Percentiles rank a stretch among this genome's conserved stretches.
Conservation (phyloP, 345 rosid species). For the Gossypium thurberi region DNA sequence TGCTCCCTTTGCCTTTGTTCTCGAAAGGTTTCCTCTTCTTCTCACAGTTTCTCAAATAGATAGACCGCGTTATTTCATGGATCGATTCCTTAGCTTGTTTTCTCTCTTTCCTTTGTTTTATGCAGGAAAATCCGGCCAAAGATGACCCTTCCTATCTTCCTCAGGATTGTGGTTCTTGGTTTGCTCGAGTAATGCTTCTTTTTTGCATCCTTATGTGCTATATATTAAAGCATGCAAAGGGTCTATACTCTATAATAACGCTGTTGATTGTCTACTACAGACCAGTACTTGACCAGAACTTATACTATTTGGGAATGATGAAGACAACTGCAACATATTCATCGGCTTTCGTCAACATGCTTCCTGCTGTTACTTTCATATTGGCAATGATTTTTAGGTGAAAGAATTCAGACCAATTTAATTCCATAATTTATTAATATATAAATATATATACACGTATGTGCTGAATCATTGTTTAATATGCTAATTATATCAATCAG, state of each 20-base stretch:
- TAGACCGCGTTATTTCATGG: neutral
- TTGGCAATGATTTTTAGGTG: conserved; percentile 85
- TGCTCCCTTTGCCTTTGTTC: conserved; percentile 78
- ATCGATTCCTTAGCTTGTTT: too few relatives aligned
- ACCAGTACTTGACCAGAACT: conserved; percentile 86
- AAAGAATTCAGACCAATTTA: neutral
- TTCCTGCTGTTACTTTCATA: conserved; percentile 81
- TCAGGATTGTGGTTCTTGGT: conserved; percentile 68
- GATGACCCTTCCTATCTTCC: conserved; percentile 68
- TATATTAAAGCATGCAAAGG: neutral
- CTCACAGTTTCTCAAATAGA: neutral
- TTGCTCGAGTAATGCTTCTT: conserved; percentile 60
- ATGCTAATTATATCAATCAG: conserved; percentile 25
- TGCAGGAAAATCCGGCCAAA: conserved; percentile 86
- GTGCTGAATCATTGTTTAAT: neutral
- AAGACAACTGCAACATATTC: conserved; percentile 79
- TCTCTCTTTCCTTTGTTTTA: neutral
- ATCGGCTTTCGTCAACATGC: conserved; percentile 59
- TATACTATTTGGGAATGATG: conserved; percentile 77
- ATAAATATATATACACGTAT: too few relatives aligned
- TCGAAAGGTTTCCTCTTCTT: conserved; percentile 57
- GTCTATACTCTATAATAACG: neutral
- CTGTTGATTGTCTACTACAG: conserved; percentile 25
- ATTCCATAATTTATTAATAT: too few relatives aligned
- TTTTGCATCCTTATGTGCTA: neutral